Base-by-base conservation (phyloP, 2,329 filamentous ascomycete species). In the Venturia pyrina region DNA sequence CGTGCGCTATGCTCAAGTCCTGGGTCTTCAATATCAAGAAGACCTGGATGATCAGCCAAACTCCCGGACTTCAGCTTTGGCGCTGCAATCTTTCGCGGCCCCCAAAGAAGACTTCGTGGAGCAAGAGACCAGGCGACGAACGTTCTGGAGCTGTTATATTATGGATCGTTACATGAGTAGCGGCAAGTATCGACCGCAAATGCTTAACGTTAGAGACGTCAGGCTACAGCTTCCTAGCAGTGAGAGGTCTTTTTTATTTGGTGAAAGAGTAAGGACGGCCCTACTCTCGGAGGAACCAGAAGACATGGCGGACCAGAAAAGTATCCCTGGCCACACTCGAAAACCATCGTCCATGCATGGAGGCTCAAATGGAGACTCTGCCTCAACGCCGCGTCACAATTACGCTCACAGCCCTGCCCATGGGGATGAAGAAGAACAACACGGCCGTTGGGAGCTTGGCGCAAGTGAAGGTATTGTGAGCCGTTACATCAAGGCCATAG, bases 111-210 rank as follows among this genome's bases (percentile, higher is more conserved):
- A 78, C 19, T 81, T 84, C 60, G 83, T 88, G 28, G 78, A 83
- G 44, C 85, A 84, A 66, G 89, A 91, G 73, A 82, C 87, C 15
- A 80, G 82, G 67, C 80, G 89, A 34, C 83, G 89, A 7, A 90
- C 88, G 0, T 89, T 90, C 78, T 91, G 88, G 78, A 89, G 88
- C 70, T 90, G 88, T 71, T 86, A 89, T 67, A 86, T 90, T 63
- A 79, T 91, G 69, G 89, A 91, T 72, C 83, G 87, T 3, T 84
- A 90, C 74, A 77, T 90, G 32, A 84, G 86, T 44, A 87, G 84
- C 69, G 87, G 87, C 24, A 84, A 84, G 68, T 82, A 85, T 64
- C 80, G 87, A 28, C 80, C 84, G 1, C 81, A 83, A 17, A 86
- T 85, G 71, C 80, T 90, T 56, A 80, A 81, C 46, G 77, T 83